phyloP scores from a whole-genome alignment of 2,329 filamentous ascomycete species.

The Ambrosiella cleistominuta region DNA sequence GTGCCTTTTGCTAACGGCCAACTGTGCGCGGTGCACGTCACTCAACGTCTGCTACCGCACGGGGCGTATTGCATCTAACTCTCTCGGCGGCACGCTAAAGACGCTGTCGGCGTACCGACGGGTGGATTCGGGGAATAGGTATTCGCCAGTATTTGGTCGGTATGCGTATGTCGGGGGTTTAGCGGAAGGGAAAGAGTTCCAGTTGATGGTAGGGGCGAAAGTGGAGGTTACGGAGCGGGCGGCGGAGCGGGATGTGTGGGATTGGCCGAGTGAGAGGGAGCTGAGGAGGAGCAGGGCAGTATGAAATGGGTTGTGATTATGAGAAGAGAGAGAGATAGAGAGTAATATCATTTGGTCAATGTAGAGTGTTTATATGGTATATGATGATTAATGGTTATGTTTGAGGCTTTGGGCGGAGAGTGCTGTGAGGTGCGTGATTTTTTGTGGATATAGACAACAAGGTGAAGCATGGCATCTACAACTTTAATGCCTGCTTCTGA shows the following conservation, averaged over 20 bases:
- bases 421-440: too few species aligned
- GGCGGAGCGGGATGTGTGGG: constrained; percentile 34
- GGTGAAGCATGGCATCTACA: too few species aligned
- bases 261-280: constrained; percentile 24
- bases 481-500: too few species aligned
- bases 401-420: too few species aligned
- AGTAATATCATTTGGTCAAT: too few species aligned
- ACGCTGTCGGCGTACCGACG: constrained; percentile 52
- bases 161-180: constrained; percentile 42
- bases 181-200: constrained; percentile 12
- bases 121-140: constrained; percentile 51
- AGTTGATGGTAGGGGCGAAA: constrained; percentile 37
- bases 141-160: constrained; percentile 53
- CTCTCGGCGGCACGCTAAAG: constrained; percentile 46
- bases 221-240: constrained; percentile 34
- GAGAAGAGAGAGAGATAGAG: too few species aligned
- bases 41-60: constrained; percentile 56
- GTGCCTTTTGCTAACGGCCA: constrained; percentile 44
- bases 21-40: constrained; percentile 51
- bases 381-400: too few species aligned
- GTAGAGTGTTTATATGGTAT: too few species aligned
- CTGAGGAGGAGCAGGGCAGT: not conserved
- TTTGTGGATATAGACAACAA: too few species aligned
- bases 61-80: constrained; percentile 38
- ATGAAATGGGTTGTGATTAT: too few species aligned